Evolutionary conservation across 169 alveolate species (phyloP).

Genomic region (Babesia bigemina): DNA sequence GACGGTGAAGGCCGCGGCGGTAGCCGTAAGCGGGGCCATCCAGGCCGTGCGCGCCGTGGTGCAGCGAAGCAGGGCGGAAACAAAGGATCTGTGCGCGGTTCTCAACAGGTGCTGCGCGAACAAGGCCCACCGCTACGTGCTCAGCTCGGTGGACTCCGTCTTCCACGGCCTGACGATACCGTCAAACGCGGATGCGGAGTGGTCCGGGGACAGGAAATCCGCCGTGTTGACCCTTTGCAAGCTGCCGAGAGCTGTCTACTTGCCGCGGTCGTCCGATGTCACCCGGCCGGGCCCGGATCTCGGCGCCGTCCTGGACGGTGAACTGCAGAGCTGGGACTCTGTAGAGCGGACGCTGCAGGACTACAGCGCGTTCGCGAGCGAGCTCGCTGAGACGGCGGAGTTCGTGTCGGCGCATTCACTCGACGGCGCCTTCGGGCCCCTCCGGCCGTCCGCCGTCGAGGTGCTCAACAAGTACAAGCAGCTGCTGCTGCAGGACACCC

Average conservation of each 20-base stretch:
- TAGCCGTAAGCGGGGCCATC: conserved; percentile 18
- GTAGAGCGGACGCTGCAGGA: conserved; percentile 7
- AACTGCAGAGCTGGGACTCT: neutral
- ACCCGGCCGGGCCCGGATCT: conserved; percentile 28
- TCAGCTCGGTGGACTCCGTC: conserved; percentile 50
- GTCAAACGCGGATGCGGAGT: neutral
- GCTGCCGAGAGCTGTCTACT: conserved; percentile 58
- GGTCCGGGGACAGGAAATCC: neutral
- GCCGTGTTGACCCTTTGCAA: conserved; percentile 7
- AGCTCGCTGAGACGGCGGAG: conserved; percentile 11
- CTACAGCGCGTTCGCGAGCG: neutral
- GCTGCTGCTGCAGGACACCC: conserved; percentile 7
- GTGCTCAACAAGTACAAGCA: conserved; percentile 19
- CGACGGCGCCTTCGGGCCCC: conserved; percentile 22
- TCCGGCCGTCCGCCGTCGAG: conserved; percentile 19
- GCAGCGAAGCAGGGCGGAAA: neutral
- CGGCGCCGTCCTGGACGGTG: conserved; percentile 13
- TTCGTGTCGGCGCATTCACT: conserved; percentile 22
- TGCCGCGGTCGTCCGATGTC: conserved; percentile 28
- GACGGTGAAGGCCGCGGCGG: neutral
- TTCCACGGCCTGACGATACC: conserved; percentile 26
- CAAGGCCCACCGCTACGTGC: conserved; percentile 44
- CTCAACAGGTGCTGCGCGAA: conserved; percentile 13
- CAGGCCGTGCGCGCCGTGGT: conserved; percentile 11
- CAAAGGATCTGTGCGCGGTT: conserved; percentile 18